These are phyloP conservation scores for Phytophthora chlamydospora DNA, from an alignment of 352 stramenopile species.

Conservation along the genomic window DNA sequence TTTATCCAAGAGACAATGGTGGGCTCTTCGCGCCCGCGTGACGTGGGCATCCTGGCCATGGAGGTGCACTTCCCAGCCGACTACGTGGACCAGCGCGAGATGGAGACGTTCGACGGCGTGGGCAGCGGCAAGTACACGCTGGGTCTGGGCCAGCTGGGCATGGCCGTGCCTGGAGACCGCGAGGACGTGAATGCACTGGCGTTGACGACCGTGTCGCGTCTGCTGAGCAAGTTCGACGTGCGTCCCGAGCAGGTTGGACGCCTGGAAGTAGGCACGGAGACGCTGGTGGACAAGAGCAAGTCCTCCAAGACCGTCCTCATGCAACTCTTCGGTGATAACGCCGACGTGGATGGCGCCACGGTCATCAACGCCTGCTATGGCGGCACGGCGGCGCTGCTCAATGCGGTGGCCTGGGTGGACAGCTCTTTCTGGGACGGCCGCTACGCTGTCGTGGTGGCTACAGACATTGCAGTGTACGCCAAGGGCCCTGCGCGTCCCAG, in stretches of 20 bases:
- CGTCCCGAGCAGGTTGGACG: conserved; percentile 84
- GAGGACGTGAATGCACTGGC: conserved; percentile 80
- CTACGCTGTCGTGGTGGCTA: conserved; percentile 96
- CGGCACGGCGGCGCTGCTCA: conserved; percentile 96
- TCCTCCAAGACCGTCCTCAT: conserved; percentile 86
- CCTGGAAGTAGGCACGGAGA: conserved; percentile 98
- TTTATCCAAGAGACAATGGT: conserved; percentile 23
- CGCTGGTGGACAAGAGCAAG: conserved; percentile 91
- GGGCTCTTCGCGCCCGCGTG: conserved; percentile 37
- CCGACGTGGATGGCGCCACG: conserved; percentile 88
- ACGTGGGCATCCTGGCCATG: conserved; percentile 97
- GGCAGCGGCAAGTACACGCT: conserved; percentile 75
- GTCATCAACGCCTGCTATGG: conserved; percentile 98
- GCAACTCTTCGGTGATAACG: conserved; percentile 71
- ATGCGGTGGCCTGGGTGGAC: conserved; percentile 96
- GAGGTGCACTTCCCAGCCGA: conserved; percentile 96
- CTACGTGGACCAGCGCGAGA: conserved; percentile 93
- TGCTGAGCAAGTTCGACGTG: conserved; percentile 64
- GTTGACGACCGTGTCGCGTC: conserved; percentile 57
- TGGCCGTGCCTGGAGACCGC: conserved; percentile 74
- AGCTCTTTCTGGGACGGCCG: conserved; percentile 92
- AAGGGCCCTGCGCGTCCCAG: conserved; percentile 90
- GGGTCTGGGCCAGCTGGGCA: conserved; percentile 61
- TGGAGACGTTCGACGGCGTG: conserved; percentile 93
- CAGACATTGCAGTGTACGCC: conserved; percentile 97